Evolutionary conservation across 208 protist genomes (phyloP).

Genomic region (Wallacemonas sp.): DNA sequence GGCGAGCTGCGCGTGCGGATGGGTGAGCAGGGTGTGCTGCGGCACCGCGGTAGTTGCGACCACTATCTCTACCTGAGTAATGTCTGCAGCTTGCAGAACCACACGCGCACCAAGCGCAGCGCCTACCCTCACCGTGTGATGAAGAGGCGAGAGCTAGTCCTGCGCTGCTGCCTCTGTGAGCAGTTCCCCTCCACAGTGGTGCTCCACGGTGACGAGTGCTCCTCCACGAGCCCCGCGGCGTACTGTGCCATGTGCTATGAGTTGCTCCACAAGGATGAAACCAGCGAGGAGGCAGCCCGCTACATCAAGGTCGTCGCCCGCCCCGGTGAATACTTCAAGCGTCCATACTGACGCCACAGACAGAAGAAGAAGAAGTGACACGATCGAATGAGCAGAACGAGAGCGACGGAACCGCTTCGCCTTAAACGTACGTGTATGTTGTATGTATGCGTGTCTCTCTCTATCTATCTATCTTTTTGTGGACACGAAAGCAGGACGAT

Average conservation of each 20-base stretch:
- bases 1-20: slow-evolving; percentile 62
- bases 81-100: slow-evolving; percentile 39
- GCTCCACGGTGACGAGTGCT: slow-evolving; percentile 64
- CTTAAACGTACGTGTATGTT: too few relatives aligned
- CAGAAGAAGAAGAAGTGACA: too few relatives aligned
- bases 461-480: too few relatives aligned
- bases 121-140: slow-evolving; percentile 66
- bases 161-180: slow-evolving; percentile 65
- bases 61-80: slow-evolving; percentile 77
- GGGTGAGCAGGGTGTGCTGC: slow-evolving; percentile 66
- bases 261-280: slow-evolving; percentile 57
- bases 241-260: slow-evolving; percentile 81
- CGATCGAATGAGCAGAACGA: too few relatives aligned
- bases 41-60: slow-evolving; percentile 69
- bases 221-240: slow-evolving; percentile 32
- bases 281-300: slow-evolving; percentile 38
- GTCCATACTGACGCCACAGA: background rate
- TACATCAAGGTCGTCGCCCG: slow-evolving; percentile 41
- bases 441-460: too few relatives aligned
- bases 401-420: too few relatives aligned
- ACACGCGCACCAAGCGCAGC: slow-evolving; percentile 31
- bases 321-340: slow-evolving; percentile 49
- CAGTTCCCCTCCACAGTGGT: slow-evolving; percentile 66
- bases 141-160: slow-evolving; percentile 30
- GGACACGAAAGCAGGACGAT: too few relatives aligned